These are phyloP conservation scores for Adansonia rubrostipa DNA, from an alignment of 441 rosid genomes.

Conservation along the genomic window DNA sequence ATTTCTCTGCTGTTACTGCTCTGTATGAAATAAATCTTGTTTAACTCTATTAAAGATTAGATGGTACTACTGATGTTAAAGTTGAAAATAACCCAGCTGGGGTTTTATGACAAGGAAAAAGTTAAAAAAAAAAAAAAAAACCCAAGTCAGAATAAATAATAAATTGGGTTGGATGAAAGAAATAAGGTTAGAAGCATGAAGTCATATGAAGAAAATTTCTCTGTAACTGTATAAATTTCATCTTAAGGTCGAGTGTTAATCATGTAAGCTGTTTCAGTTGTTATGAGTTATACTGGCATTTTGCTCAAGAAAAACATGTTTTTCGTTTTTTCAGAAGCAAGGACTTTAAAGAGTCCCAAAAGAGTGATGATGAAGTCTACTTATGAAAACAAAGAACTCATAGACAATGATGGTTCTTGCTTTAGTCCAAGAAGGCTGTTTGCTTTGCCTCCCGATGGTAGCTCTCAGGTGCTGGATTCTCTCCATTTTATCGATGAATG, in stretches of 20 bases:
- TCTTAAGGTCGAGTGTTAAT: neutral
- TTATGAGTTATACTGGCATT: neutral
- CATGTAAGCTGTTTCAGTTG: neutral
- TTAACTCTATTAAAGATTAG: slow-evolving; percentile 19
- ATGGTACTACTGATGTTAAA: slow-evolving; percentile 20
- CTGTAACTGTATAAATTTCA: neutral
- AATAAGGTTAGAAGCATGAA: neutral
- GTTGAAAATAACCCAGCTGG: neutral
- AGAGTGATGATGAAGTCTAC: slow-evolving; percentile 54
- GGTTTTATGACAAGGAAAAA: neutral
- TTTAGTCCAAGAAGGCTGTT: slow-evolving; percentile 81
- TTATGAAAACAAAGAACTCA: slow-evolving; percentile 59
- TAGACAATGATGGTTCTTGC: slow-evolving; percentile 68
- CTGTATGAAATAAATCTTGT: slow-evolving; percentile 3
- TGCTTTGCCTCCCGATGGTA: slow-evolving; percentile 69
- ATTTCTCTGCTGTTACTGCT: slow-evolving; percentile 19
- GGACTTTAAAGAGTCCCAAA: slow-evolving; percentile 68
- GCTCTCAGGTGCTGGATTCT: slow-evolving; percentile 64
- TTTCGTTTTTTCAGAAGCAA: slow-evolving; percentile 51
- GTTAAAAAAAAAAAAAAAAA: neutral
- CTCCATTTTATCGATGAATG: slow-evolving; percentile 57
- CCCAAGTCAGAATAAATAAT: neutral
- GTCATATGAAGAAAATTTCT: neutral
- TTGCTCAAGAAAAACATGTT: slow-evolving; percentile 13
- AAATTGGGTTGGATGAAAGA: neutral